These are phyloP conservation scores for Lactarius trivialis DNA, from an alignment of 768 basidiomycete species.

Conservation along the genomic window DNA sequence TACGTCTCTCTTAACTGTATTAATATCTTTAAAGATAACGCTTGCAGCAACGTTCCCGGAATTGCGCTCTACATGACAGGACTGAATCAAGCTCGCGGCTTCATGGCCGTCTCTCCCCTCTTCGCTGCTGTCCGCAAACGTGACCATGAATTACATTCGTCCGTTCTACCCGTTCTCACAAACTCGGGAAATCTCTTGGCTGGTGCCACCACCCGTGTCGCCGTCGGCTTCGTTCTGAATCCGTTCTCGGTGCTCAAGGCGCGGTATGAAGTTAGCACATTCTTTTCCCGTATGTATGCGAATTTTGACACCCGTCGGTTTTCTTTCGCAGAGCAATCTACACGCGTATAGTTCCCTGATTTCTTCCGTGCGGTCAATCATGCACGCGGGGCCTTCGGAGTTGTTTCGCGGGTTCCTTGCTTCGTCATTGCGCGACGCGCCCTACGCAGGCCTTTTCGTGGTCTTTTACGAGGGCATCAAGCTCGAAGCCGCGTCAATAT, in stretches of 20 bases:
- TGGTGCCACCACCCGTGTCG: constrained; percentile 75
- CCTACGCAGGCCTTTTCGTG: constrained; percentile 87
- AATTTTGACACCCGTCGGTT: neutral
- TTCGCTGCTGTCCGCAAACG: constrained; percentile 40
- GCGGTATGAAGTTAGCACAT: constrained; percentile 68
- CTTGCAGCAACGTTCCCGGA: constrained; percentile 78
- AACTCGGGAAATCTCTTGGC: constrained; percentile 78
- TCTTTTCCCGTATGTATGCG: neutral
- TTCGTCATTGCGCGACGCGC: constrained; percentile 88
- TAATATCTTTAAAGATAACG: neutral
- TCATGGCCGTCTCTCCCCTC: constrained; percentile 66
- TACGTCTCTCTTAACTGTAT: constrained; percentile 25
- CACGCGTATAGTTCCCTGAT: constrained; percentile 61
- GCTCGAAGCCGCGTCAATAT: constrained; percentile 51
- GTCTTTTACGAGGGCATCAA: constrained; percentile 87
- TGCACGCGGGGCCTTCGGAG: constrained; percentile 69
- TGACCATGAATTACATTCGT: constrained; percentile 29
- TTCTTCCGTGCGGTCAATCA: constrained; percentile 51
- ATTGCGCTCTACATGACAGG: constrained; percentile 89
- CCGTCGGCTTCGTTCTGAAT: constrained; percentile 79
- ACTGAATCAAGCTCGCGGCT: constrained; percentile 71
- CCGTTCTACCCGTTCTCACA: constrained; percentile 64
- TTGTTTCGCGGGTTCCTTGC: constrained; percentile 81
- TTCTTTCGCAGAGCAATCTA: constrained; percentile 58
- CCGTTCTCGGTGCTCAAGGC: constrained; percentile 91